phyloP scores from a whole-genome alignment of 2,329 filamentous ascomycete genomes.

The Corinectria fuckeliana region DNA sequence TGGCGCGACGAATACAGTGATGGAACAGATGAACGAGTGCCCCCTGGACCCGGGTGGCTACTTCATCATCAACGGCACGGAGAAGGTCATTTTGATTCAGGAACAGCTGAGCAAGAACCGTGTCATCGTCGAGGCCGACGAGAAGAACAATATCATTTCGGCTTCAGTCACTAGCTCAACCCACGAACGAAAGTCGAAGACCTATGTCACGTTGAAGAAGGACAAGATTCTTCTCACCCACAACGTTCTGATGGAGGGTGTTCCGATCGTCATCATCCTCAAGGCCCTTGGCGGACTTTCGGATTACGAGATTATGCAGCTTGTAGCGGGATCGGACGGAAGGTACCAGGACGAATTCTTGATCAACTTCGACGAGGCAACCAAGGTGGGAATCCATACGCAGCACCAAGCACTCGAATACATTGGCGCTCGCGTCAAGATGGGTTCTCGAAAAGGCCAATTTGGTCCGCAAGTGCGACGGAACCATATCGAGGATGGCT shows the following conservation, averaged over 20 bases:
- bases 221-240: constrained; percentile 88
- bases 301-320: constrained; percentile 91
- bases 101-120: constrained; percentile 99
- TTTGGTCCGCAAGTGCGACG: constrained; percentile 65
- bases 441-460: constrained; percentile 72
- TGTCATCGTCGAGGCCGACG: constrained; percentile 93
- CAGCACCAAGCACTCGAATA: constrained; percentile 97
- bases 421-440: constrained; percentile 85
- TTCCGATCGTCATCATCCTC: constrained; percentile 93
- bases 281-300: constrained; percentile 94
- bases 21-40: constrained; percentile 94
- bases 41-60: constrained; percentile 96
- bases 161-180: constrained; percentile 98
- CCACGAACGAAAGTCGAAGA: constrained; percentile 97
- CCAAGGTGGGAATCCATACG: constrained; percentile 83
- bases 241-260: constrained; percentile 89
- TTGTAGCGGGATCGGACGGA: constrained; percentile 86
- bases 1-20: constrained; percentile 83
- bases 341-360: constrained; percentile 94
- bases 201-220: constrained; percentile 93
- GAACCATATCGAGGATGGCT: constrained; percentile 87
- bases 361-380: constrained; percentile 92
- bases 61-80: constrained; percentile 96
- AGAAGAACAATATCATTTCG: constrained; percentile 91
- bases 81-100: constrained; percentile 98